These are phyloP conservation scores for Theileria parva DNA, from an alignment of 169 alveolate genomes.

Conservation along the genomic window DNA sequence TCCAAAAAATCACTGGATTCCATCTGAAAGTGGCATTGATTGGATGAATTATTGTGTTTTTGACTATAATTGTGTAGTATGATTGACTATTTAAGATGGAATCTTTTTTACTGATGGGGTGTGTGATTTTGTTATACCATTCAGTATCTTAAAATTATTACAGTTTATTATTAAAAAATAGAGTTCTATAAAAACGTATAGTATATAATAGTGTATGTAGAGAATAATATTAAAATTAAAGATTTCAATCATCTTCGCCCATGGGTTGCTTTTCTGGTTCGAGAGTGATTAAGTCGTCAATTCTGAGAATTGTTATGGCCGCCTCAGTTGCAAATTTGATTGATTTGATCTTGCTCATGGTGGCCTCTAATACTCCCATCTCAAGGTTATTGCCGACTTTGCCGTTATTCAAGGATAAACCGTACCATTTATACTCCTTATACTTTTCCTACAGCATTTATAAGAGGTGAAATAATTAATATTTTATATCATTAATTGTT, in stretches of 20 bases:
- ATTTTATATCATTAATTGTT: neutral
- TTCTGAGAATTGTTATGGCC: constrained; percentile 96
- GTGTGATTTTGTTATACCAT: neutral
- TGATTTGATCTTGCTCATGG: constrained; percentile 90
- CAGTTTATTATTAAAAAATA: neutral
- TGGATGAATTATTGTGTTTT: neutral
- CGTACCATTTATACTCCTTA: constrained; percentile 82
- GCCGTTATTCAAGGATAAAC: constrained; percentile 94
- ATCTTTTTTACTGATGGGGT: constrained; percentile 2
- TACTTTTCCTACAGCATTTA: constrained; percentile 58
- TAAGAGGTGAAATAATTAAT: neutral
- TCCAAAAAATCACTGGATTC: constrained; percentile 4
- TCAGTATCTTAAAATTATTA: neutral
- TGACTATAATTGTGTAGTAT: neutral
- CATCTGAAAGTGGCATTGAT: neutral
- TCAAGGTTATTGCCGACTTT: constrained; percentile 90
- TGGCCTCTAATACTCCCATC: constrained; percentile 96
- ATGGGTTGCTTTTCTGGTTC: constrained; percentile 86
- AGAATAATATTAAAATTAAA: neutral
- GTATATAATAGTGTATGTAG: neutral
- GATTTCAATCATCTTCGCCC: constrained; percentile 69
- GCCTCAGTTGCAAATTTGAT: constrained; percentile 99
- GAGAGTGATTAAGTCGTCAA: constrained; percentile 95
- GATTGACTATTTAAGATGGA: neutral
- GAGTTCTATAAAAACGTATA: too few species aligned